Conservation (phyloP, 1,284 basidiomycete genomes). For the Peniophora sp. region DNA sequence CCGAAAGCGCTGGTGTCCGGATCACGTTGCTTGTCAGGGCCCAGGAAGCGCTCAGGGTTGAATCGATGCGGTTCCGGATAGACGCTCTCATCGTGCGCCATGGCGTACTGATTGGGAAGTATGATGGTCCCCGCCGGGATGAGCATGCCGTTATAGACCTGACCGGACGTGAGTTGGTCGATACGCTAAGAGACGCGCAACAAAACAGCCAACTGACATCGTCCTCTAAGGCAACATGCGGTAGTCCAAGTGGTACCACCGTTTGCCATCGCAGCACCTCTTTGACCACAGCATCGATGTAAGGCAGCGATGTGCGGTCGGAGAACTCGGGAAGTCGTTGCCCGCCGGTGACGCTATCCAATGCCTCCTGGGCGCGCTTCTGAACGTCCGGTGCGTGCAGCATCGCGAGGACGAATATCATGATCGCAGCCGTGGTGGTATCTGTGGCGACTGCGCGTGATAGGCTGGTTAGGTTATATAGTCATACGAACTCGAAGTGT, state of each 20-base stretch:
- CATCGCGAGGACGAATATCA: slow-evolving; percentile 17
- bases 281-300: slow-evolving; percentile 18
- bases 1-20: slow-evolving; percentile 10
- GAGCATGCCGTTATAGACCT: slow-evolving; percentile 9
- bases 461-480: neutral
- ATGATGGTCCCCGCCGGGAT: slow-evolving; percentile 9
- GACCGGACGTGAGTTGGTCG: neutral
- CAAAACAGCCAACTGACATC: no score
- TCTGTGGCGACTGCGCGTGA: neutral
- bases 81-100: slow-evolving; percentile 13
- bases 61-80: slow-evolving; percentile 14
- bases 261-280: slow-evolving; percentile 21
- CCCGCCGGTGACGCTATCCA: slow-evolving; percentile 19
- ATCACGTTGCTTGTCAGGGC: slow-evolving; percentile 1
- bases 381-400: slow-evolving; percentile 18
- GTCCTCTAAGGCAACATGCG: slow-evolving; percentile 13
- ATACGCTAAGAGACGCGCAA: neutral
- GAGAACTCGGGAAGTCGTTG: slow-evolving; percentile 19
- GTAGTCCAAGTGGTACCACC: slow-evolving; percentile 9
- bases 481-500: no score
- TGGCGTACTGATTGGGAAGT: slow-evolving; percentile 4
- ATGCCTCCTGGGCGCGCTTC: slow-evolving; percentile 17
- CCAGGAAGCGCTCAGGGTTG: slow-evolving; percentile 19
- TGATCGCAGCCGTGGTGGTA: neutral
- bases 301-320: slow-evolving; percentile 18